Conservation (phyloP, 2,329 filamentous ascomycete genomes). For the Diaporthe sp. region DNA sequence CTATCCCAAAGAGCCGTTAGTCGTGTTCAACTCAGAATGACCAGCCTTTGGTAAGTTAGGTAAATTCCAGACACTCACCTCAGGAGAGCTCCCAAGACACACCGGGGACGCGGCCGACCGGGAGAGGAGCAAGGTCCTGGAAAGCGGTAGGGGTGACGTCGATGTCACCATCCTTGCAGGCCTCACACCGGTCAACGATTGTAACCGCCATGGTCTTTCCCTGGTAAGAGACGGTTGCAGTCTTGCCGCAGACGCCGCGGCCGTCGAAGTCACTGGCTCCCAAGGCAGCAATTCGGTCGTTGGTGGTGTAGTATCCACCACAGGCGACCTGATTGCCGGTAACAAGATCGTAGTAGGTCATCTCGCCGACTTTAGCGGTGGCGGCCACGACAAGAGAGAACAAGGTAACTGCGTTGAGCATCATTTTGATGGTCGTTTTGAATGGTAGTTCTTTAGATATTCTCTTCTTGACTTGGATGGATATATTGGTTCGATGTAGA, state of each 20-base stretch:
- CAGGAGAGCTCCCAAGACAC: neutral
- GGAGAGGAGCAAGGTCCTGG: neutral
- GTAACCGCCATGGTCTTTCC: neutral
- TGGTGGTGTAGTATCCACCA: neutral
- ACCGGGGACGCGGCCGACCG: neutral
- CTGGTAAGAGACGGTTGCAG: neutral
- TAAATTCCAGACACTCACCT: neutral
- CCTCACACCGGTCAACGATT: neutral
- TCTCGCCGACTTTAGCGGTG: neutral
- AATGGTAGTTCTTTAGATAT: neutral
- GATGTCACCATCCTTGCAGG: constrained; percentile 7
- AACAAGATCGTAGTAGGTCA: neutral
- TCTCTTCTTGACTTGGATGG: neutral
- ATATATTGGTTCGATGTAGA: neutral
- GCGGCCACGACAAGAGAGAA: neutral
- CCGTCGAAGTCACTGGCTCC: neutral
- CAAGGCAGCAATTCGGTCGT: neutral
- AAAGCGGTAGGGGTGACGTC: neutral
- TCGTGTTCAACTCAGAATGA: no score
- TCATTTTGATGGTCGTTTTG: neutral
- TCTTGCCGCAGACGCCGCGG: neutral
- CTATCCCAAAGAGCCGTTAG: neutral
- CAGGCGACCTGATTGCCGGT: constrained; percentile 10
- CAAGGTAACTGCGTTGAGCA: neutral
- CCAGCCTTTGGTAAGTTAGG: no score